Evolutionary conservation across 257 asterid genomes (phyloP), one percentile per base, ranked within the genome.

Genomic region (Nicotiana benthamiana): DNA sequence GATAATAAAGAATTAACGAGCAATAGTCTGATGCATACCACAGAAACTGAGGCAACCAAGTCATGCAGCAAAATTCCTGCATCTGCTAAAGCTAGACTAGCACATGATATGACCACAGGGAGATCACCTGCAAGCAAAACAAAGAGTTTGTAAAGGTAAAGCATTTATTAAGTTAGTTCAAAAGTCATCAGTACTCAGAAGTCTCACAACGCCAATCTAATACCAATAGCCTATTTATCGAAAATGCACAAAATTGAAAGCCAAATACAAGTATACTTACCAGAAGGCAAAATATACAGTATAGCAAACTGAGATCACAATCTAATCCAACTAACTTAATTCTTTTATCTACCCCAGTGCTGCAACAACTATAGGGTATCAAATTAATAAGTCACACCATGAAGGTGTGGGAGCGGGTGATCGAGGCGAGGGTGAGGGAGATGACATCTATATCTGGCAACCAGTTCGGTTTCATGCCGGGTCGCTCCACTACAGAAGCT

Each of bases 21-120:
- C 61, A 54, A 54, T n/a, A 54, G 61, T 18, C 22, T 61, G 56
- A 80, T 79, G 75, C 91, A 84, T 93, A 95, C 98, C 97, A 96
- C 96, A 56, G 99, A 96, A 82, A 92, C 98, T 68, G 98, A 87
- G 85, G 97, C 87, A 83, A 93, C 91, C 89, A 96, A 84, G 84
- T 95, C 98, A 70, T 96, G 91, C 79, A 96, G 68, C 93, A 92
- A 80, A 83, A 96, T 96, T 86, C 99, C 99, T 11, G 99, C 99
- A 91, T 95, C 99, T 27, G 98, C 98, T 76, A 94, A 91, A 72
- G 98, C 98, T 82, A 96, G 96, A 84, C 99, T 96, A 75, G 98
- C 99, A 65, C 99, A 96, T 67, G 97, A 87, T 82, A 97, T 91
- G 79, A 96, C 83, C 77, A 96, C 97, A 1, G 98, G 96, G 85